Base-by-base conservation (phyloP, 352 stramenopile species). In the Pythium rishiriense region DNA sequence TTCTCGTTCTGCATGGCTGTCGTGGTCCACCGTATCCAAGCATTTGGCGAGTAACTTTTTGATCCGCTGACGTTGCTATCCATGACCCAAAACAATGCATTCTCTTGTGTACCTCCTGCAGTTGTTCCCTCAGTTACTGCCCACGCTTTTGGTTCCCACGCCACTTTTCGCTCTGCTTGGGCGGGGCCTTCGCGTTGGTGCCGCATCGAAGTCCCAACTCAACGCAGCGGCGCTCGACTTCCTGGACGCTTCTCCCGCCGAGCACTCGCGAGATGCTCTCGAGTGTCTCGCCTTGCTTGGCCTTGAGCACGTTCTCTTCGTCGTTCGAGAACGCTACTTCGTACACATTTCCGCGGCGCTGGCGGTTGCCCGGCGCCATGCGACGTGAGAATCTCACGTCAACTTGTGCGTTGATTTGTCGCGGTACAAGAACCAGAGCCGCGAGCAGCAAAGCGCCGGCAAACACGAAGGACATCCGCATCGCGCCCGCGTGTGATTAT, bases 121-220 rank as follows among this genome's bases (percentile, higher is more conserved):
- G n/a, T n/a, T n/a, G n/a, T n/a, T n/a, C n/a, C n/a, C n/a, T n/a
- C n/a, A n/a, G 35, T 42, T 42, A 42, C 35, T 42, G 35, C 2
- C 12, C 7, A 42, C 35, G 35, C 35, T 35, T 35, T 35, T 35
- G 31, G 35, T 19, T 17, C 7, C 9, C 28, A 9, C 72, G 70
- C 78, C 78, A 87, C 42, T 78, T 72, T 56, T 88, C 78, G 19
- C 72, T 83, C 54, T 80, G 70, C 45, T 70, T 74, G 22, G 58
- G 50, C 1, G 75, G 77, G 4, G 67, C 48, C 10, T 55, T 72
- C 11, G 49, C 68, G 14, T 70, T 60, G 8, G 53, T 66, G 14
- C 78, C 77, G 25, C 81, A 90, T 35, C 74, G 76, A 31, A 90
- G 66, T 0, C 78, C 75, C 37, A 90, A 56, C 59, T 90, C 67